Evolutionary conservation across 2,329 filamentous ascomycete genomes (phyloP).

Genomic region (Macrophomina pseudophaseolina): DNA sequence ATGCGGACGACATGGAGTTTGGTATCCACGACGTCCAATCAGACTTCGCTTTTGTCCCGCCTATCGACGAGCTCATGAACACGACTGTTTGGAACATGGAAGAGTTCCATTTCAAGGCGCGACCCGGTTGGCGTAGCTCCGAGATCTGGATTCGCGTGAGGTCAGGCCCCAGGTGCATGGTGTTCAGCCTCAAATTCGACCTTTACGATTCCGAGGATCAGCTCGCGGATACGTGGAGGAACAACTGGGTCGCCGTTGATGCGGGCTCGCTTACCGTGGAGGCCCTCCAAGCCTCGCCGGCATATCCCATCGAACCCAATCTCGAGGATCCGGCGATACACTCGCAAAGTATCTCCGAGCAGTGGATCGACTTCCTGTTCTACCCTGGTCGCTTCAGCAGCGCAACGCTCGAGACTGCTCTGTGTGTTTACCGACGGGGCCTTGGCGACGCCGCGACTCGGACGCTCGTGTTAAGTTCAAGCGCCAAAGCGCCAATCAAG

Average conservation of each 20-base stretch:
- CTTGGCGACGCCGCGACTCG: conserved; percentile 26
- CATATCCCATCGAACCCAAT: conserved; percentile 46
- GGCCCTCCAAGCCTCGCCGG: conserved; percentile 42
- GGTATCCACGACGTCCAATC: conserved; percentile 75
- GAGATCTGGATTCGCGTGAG: conserved; percentile 57
- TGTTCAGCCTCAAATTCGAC: conserved; percentile 75
- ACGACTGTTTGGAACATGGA: conserved; percentile 59
- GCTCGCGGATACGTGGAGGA: conserved; percentile 72
- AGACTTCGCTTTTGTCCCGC: conserved; percentile 66
- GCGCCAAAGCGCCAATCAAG: conserved; percentile 63
- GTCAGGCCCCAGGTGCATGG: conserved; percentile 64
- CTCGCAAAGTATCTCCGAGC: conserved; percentile 64
- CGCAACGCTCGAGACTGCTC: conserved; percentile 80
- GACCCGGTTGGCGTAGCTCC: conserved; percentile 45
- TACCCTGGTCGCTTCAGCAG: conserved; percentile 81
- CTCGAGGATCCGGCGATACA: conserved; percentile 44
- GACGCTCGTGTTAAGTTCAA: conserved; percentile 14
- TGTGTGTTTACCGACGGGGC: conserved; percentile 79
- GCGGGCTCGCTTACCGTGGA: conserved; percentile 49
- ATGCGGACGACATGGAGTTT: conserved; percentile 61
- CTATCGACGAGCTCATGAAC: conserved; percentile 56
- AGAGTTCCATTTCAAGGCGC: conserved; percentile 51
- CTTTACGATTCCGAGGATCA: conserved; percentile 65
- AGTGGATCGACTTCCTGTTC: conserved; percentile 85
- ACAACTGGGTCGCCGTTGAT: conserved; percentile 53